phyloP scores from a whole-genome alignment of 805 yeast genomes.

The Candida arabinofermentans region DNA sequence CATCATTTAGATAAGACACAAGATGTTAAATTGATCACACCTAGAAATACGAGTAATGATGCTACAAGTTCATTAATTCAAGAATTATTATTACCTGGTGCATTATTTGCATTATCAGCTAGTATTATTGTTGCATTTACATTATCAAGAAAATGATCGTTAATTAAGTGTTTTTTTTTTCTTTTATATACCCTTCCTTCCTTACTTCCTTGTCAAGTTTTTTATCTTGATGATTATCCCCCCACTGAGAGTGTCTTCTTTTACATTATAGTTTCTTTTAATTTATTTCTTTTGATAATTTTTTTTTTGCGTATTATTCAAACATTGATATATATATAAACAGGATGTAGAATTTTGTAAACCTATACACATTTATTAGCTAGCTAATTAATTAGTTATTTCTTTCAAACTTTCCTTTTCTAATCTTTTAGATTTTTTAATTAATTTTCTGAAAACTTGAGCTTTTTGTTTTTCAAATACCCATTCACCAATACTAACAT shows the following conservation, averaged over 20 bases:
- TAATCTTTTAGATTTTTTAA: conserved; percentile 26
- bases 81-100: conserved; percentile 61
- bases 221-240: no score
- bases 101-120: conserved; percentile 55
- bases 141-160: conserved; percentile 38
- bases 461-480: conserved; percentile 43
- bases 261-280: no score
- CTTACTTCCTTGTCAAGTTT: background rate
- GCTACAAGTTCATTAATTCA: conserved; percentile 38
- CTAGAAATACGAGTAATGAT: no score
- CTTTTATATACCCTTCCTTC: background rate
- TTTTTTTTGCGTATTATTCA: no score
- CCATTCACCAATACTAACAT: conserved; percentile 51
- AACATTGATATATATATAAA: background rate
- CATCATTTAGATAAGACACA: conserved; percentile 56
- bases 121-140: conserved; percentile 54
- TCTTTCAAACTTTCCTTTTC: conserved; percentile 20
- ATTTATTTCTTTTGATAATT: no score
- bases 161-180: background rate
- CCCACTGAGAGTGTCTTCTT: background rate
- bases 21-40: no score
- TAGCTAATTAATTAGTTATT: conserved; percentile 10
- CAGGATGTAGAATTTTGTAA: background rate
- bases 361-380: background rate
- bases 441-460: conserved; percentile 44